Conservation (phyloP, 1,139 yeast species). For the Taiozyma onychis region DNA sequence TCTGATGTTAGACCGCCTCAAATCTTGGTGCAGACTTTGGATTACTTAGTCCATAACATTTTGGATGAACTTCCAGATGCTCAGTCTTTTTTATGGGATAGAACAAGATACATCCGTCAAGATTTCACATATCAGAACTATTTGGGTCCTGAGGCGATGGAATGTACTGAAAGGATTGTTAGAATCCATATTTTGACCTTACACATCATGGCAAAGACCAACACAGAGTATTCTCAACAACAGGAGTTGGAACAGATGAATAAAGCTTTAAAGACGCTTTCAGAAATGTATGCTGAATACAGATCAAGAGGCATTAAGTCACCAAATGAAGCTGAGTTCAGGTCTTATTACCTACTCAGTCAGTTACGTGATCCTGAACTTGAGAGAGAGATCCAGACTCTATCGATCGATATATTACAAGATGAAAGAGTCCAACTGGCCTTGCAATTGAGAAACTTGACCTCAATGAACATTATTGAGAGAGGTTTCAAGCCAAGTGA, state of each 20-base stretch:
- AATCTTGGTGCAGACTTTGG: conserved; percentile 56
- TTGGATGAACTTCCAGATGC: conserved; percentile 70
- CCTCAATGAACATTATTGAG: conserved; percentile 58
- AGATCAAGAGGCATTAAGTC: conserved; percentile 62
- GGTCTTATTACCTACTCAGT: conserved; percentile 80
- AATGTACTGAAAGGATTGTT: conserved; percentile 88
- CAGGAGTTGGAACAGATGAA: conserved; percentile 94
- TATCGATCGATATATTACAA: conserved; percentile 54
- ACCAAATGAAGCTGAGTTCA: conserved; percentile 89
- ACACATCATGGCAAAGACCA: conserved; percentile 83
- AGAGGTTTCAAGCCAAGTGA: conserved; percentile 52
- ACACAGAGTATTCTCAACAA: conserved; percentile 78
- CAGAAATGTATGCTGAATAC: conserved; percentile 82
- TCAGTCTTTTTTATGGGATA: conserved; percentile 95
- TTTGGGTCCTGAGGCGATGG: conserved; percentile 89
- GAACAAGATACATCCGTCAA: conserved; percentile 96
- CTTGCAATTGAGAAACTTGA: conserved; percentile 56
- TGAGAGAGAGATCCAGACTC: conserved; percentile 65
- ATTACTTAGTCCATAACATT: conserved; percentile 61
- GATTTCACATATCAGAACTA: conserved; percentile 96
- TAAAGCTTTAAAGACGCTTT: conserved; percentile 82
- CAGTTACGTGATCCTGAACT: conserved; percentile 82
- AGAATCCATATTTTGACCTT: conserved; percentile 78
- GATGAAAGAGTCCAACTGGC: conserved; percentile 67
- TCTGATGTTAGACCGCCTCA: conserved; percentile 96